phyloP scores from a whole-genome alignment of 768 basidiomycete species.

The Suillus luteus region DNA sequence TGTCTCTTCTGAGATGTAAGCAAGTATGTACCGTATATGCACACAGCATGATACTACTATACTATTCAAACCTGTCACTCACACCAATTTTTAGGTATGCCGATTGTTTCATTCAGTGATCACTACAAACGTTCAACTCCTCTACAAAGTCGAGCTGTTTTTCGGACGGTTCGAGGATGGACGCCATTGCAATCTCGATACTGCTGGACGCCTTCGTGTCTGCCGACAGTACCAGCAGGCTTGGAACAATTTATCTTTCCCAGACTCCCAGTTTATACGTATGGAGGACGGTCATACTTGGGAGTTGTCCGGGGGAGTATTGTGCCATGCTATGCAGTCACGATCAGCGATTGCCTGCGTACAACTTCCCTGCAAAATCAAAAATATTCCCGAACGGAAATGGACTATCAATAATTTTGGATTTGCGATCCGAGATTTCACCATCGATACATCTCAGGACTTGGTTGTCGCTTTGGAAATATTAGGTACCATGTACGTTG shows the following conservation, averaged over 20 bases:
- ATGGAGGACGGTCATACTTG: constrained; percentile 27
- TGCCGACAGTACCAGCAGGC: constrained; percentile 29
- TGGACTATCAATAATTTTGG: constrained; percentile 32
- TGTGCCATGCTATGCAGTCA: constrained; percentile 29
- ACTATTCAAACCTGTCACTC: background rate
- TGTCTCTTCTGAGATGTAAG: constrained; percentile 29
- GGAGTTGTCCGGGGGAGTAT: constrained; percentile 39
- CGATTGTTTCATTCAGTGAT: constrained; percentile 31
- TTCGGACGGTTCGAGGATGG: constrained; percentile 30
- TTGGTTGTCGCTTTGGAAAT: constrained; percentile 35
- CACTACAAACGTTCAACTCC: constrained; percentile 24
- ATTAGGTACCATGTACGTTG: constrained; percentile 24
- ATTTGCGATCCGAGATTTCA: constrained; percentile 37
- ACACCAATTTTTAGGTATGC: constrained; percentile 27
- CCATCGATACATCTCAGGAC: constrained; percentile 39
- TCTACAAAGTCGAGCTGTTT: constrained; percentile 35
- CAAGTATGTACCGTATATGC: constrained; percentile 22
- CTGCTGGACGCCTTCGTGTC: constrained; percentile 25
- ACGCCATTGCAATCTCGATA: constrained; percentile 21
- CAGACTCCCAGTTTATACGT: constrained; percentile 16
- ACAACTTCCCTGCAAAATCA: constrained; percentile 34
- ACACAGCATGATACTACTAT: too few relatives aligned
- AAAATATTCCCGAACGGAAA: constrained; percentile 26
- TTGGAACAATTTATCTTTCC: constrained; percentile 33
- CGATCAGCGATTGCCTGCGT: constrained; percentile 20